phyloP scores from a whole-genome alignment of 352 stramenopile genomes.

The Phytophthora fragariae region DNA sequence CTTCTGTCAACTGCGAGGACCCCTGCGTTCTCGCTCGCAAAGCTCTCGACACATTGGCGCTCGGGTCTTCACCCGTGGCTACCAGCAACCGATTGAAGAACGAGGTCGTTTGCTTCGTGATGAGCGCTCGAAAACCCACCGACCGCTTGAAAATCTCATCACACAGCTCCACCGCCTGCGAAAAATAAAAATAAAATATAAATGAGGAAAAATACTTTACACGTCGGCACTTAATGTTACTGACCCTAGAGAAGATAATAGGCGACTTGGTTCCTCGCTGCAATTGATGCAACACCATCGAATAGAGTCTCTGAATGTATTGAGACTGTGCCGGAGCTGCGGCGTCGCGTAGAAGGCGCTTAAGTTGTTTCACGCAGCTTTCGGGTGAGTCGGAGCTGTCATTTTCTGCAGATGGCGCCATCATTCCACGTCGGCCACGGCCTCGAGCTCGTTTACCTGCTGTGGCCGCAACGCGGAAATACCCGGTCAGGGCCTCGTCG shows the following conservation, averaged over 20 bases:
- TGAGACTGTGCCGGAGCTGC: constrained; percentile 27
- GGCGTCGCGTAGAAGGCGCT: constrained; percentile 42
- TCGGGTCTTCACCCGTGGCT: constrained; percentile 50
- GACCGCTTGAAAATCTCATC: constrained; percentile 70
- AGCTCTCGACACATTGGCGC: constrained; percentile 35
- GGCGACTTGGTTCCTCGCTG: constrained; percentile 22
- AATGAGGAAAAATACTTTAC: not conserved
- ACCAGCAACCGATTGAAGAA: constrained; percentile 64
- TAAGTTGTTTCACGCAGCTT: constrained; percentile 41
- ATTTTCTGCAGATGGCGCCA: not conserved
- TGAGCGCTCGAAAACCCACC: constrained; percentile 52
- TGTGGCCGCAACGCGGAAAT: constrained; percentile 29
- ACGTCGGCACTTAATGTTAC: not conserved
- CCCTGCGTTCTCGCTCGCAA: constrained; percentile 24
- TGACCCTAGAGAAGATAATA: constrained; percentile 33
- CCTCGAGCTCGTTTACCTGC: constrained; percentile 15
- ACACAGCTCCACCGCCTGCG: constrained; percentile 48
- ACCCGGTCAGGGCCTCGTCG: constrained; percentile 30
- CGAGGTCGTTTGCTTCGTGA: constrained; percentile 45
- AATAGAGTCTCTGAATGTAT: constrained; percentile 38
- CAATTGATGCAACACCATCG: constrained; percentile 34
- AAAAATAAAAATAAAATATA: not conserved
- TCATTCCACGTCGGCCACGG: not conserved
- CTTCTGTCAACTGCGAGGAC: constrained; percentile 36
- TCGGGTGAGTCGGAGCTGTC: constrained; percentile 1